Conservation (phyloP, 805 yeast species). For the Ogataea glucozyma region DNA sequence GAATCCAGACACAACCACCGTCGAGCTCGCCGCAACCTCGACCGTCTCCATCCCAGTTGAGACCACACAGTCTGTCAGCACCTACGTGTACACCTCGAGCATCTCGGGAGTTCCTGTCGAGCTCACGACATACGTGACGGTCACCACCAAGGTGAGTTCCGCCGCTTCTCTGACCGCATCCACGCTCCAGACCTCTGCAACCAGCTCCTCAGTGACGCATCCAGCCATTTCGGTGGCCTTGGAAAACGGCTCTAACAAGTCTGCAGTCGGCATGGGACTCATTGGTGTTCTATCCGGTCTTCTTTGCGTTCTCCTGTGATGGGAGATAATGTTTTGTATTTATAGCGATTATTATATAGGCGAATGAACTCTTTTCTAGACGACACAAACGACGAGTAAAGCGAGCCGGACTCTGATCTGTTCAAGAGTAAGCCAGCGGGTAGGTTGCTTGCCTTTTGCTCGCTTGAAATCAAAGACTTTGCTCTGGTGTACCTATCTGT, state of each 20-base stretch:
- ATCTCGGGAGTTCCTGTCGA: conserved; percentile 28
- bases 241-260: conserved; percentile 20
- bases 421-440: too few relatives aligned
- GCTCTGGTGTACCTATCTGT: too few relatives aligned
- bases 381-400: not conserved
- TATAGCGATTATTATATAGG: not conserved
- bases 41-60: conserved; percentile 24
- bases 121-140: conserved; percentile 27
- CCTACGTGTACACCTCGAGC: conserved; percentile 28
- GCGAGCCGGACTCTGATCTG: not conserved
- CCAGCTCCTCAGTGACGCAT: conserved; percentile 9
- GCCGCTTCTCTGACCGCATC: conserved; percentile 7
- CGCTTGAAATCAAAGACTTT: too few relatives aligned
- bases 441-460: too few relatives aligned
- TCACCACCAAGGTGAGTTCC: conserved; percentile 7
- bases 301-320: conserved; percentile 13
- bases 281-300: conserved; percentile 15
- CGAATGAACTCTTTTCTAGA: not conserved
- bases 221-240: conserved; percentile 19
- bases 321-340: too few relatives aligned
- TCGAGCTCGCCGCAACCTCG: conserved; percentile 22
- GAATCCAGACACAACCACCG: conserved; percentile 15
- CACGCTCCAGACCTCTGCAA: conserved; percentile 5
- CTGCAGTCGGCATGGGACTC: conserved; percentile 12
- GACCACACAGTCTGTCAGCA: conserved; percentile 16